Conservation (phyloP, 2,329 filamentous ascomycete species). For the Ilyonectria robusta region DNA sequence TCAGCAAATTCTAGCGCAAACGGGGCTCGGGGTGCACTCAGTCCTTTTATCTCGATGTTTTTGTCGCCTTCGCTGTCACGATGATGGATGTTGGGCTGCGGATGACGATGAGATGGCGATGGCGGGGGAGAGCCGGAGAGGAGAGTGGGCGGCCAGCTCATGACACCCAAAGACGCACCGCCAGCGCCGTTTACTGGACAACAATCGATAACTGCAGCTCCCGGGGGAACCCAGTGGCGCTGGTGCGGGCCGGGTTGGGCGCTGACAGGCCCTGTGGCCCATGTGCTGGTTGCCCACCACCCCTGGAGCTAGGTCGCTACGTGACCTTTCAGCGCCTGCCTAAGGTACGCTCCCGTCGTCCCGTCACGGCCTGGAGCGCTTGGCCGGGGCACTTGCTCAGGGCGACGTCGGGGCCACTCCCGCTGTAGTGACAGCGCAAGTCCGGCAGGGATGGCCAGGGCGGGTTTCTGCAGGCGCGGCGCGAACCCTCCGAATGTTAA, state of each 20-base stretch:
- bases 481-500: constrained; percentile 21
- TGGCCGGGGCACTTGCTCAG: constrained; percentile 10
- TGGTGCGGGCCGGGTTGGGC: constrained; percentile 26
- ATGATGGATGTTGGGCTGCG: constrained; percentile 31
- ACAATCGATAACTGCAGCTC: constrained; percentile 43
- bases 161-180: constrained; percentile 33
- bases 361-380: constrained; percentile 12
- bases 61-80: constrained; percentile 26
- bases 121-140: constrained; percentile 30
- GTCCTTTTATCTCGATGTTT: constrained; percentile 26
- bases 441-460: constrained; percentile 8
- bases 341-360: constrained; percentile 23
- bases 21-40: constrained; percentile 29
- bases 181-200: constrained; percentile 45
- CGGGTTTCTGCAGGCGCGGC: constrained; percentile 19
- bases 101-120: constrained; percentile 32
- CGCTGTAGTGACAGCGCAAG: background rate
- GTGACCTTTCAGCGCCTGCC: constrained; percentile 31
- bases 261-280: constrained; percentile 26
- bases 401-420: background rate
- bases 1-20: constrained; percentile 33
- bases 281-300: constrained; percentile 23
- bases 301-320: constrained; percentile 41
- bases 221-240: constrained; percentile 15
- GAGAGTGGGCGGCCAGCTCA: constrained; percentile 42